Conservation (phyloP, 2,329 filamentous ascomycete genomes). For the Raffaelea ambrosiae region DNA sequence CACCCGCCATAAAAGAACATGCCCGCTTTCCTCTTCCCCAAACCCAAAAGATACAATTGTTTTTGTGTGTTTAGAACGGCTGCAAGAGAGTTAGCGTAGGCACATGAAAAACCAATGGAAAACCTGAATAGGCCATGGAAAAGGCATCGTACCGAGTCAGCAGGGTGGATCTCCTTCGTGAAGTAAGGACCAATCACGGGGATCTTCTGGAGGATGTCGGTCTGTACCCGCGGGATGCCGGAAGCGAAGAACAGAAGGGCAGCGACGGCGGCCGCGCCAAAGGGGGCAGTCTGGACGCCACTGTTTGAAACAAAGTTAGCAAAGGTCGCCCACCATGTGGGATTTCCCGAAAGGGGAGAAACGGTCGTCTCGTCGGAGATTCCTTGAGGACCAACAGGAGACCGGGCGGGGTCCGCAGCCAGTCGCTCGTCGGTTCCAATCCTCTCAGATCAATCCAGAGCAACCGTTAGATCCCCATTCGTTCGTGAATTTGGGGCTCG, state of each 20-base stretch:
- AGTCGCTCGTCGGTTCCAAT: no score
- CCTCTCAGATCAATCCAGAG: no score
- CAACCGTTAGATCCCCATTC: background rate
- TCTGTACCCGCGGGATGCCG: conserved; percentile 51
- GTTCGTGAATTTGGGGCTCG: background rate
- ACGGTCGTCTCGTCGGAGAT: background rate
- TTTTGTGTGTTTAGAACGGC: conserved; percentile 13
- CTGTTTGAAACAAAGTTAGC: no score
- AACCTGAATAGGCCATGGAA: background rate
- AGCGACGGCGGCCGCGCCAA: conserved; percentile 49
- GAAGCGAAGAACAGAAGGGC: conserved; percentile 52
- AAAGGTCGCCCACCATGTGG: no score
- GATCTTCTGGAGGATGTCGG: conserved; percentile 52
- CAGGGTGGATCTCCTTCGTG: conserved; percentile 44
- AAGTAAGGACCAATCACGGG: conserved; percentile 45
- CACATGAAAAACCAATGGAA: background rate
- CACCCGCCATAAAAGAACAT: background rate
- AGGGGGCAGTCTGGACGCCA: no score
- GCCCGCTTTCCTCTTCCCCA: background rate
- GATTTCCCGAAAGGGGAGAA: background rate
- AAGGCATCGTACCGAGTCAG: conserved; percentile 55
- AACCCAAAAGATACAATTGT: background rate
- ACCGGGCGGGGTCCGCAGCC: no score
- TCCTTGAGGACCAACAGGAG: no score
- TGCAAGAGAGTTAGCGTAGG: conserved; percentile 4